Conservation (phyloP, 345 rosid genomes). For the Pelargonium nanum region DNA sequence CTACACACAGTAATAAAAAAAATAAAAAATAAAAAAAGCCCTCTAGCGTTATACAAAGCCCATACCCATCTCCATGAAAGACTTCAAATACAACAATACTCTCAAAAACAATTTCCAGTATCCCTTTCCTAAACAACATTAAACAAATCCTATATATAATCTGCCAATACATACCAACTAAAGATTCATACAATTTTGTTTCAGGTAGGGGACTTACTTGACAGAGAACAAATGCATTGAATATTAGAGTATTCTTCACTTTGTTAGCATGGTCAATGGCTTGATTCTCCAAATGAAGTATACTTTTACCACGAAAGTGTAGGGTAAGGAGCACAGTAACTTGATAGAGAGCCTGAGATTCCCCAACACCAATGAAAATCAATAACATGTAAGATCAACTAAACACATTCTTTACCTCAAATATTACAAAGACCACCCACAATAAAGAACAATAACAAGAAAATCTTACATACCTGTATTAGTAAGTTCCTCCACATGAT, state of each 20-base stretch:
- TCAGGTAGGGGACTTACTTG: conserved; percentile 38
- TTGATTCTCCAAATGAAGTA: conserved; percentile 37
- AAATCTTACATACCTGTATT: conserved; percentile 45
- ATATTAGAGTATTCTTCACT: conserved; percentile 79
- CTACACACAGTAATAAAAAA: no score
- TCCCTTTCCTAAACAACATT: no score
- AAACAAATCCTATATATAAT: no score
- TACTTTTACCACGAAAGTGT: conserved; percentile 52
- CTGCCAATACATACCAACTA: no score
- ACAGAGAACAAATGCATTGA: conserved; percentile 84
- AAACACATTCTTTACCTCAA: not conserved
- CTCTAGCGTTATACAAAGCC: no score
- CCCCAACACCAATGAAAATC: not conserved
- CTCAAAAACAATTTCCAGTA: no score
- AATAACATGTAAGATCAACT: not conserved
- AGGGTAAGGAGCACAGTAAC: conserved; percentile 63
- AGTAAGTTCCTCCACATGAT: conserved; percentile 98
- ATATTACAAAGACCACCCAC: not conserved
- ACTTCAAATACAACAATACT: no score
- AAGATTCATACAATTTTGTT: not conserved
- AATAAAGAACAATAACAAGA: not conserved
- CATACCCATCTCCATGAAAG: no score
- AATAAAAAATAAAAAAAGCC: no score
- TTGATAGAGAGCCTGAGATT: conserved; percentile 72
- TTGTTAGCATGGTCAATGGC: conserved; percentile 26